Evolutionary conservation across 768 basidiomycete genomes (phyloP).

Genomic region (Mycena latifolia): DNA sequence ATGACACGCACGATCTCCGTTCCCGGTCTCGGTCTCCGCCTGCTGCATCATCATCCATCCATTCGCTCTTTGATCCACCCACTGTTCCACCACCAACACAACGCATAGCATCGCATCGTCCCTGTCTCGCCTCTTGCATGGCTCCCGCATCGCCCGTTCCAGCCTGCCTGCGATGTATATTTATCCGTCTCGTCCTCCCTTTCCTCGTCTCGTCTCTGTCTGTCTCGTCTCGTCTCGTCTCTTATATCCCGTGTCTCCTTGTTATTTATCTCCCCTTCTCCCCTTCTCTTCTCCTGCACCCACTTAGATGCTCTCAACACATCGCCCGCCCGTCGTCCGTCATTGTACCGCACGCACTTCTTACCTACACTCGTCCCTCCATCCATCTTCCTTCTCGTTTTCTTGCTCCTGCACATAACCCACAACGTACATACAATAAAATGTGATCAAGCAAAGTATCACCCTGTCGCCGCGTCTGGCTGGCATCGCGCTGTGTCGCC

Average conservation of each 20-base stretch:
- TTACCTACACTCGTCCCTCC: not conserved
- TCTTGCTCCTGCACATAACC: not conserved
- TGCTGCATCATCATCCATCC: constrained; percentile 15
- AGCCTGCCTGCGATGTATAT: too few species aligned
- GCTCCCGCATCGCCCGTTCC: too few species aligned
- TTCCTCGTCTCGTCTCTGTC: constrained; percentile 22
- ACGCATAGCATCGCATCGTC: constrained; percentile 26
- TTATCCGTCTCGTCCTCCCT: too few species aligned
- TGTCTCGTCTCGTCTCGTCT: constrained; percentile 11
- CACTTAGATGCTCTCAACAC: constrained; percentile 36
- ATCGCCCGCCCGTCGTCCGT: constrained; percentile 20
- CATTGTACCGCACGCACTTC: constrained; percentile 10
- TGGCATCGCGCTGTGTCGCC: too few species aligned
- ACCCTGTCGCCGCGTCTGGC: too few species aligned
- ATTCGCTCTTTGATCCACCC: too few species aligned
- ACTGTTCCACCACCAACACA: constrained; percentile 24
- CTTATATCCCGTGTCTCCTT: constrained; percentile 24
- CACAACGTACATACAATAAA: constrained; percentile 17
- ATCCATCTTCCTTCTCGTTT: too few species aligned
- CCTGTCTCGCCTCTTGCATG: constrained; percentile 22
- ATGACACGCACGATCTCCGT: constrained; percentile 28
- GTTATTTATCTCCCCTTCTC: constrained; percentile 23
- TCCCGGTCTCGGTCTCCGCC: not conserved
- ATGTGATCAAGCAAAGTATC: too few species aligned
- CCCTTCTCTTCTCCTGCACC: not conserved